Evolutionary conservation across 2,329 filamentous ascomycete genomes (phyloP), one percentile per base, ranked within the genome.

Genomic region (Paecilomyces sp.): DNA sequence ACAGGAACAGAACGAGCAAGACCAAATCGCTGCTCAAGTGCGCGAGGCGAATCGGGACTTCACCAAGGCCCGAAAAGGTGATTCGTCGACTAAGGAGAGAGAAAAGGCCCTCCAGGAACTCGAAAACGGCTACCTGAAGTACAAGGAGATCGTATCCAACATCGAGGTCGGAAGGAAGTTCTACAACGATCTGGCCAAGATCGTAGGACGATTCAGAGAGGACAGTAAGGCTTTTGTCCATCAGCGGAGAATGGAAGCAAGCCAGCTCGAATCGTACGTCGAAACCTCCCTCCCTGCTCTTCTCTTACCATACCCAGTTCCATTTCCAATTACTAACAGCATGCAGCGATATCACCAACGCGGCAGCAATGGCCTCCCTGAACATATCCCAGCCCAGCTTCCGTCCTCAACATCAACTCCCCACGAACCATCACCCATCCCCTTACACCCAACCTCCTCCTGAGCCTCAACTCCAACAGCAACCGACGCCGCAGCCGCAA

Each of bases 111-210:
- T 99, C 55, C 94, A 99, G 74, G 86, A 84, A 62, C 80, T 99
- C 9, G 93, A 97, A 73, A 92, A 90, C 64, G 93, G 91, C 0
- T 97, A 96, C 72, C 87, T 92, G 74, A 95, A 93, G 76, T 97
- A 97, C 79, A 96, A 96, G 76, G 93, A 99, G 73, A 91, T 97
- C 59, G 86, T 96, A 60, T 90, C 85, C 64, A 96, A 97, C 70
- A 82, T 97, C 2, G 93, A 97, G 65, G 90, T 89, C 0, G 94
- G 91, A 0, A 83, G 93, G 57, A 97, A 94, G 72, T 99, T 99
- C 72, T 99, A 97, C 79, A 99, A 99, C 66, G 92, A 97, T 70
- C 82, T 99, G 3, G 90, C 89, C 54, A 90, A 89, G 74, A 92
- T 97, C 63, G 90, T 96, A 0, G 88, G 86, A 41, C 82, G 88